Evolutionary conservation across 2,329 filamentous ascomycete genomes (phyloP).

Genomic region (Penicillium sp.): DNA sequence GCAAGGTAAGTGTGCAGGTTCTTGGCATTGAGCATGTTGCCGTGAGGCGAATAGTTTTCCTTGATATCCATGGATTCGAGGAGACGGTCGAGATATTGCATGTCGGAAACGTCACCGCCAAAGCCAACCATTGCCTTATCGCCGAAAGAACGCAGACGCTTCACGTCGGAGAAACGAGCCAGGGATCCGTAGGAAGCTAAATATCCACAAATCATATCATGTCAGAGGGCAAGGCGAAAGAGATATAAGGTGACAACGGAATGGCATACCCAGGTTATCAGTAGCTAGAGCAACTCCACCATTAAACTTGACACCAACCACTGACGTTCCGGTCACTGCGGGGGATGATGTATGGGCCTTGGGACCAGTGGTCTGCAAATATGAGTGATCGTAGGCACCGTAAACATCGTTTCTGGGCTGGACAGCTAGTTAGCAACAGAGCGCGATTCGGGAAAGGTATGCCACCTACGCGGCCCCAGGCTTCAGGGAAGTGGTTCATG

Average conservation of each 20-base stretch:
- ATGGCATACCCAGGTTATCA: constrained; percentile 79
- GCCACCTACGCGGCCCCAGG: constrained; percentile 60
- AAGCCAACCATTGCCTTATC: constrained; percentile 83
- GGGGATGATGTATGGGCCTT: constrained; percentile 88
- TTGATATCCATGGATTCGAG: constrained; percentile 81
- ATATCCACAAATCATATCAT: constrained; percentile 8
- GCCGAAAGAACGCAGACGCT: constrained; percentile 89
- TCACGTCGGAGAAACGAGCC: constrained; percentile 93
- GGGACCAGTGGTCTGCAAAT: constrained; percentile 68
- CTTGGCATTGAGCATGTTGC: constrained; percentile 70
- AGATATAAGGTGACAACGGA: not conserved
- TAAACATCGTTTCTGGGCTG: constrained; percentile 97
- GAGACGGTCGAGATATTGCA: constrained; percentile 95
- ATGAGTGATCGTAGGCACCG: constrained; percentile 84
- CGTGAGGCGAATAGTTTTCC: constrained; percentile 72
- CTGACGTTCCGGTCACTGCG: constrained; percentile 94
- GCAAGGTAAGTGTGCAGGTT: constrained; percentile 96
- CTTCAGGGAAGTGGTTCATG: constrained; percentile 67
- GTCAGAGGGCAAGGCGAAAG: not conserved
- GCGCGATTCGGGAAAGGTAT: constrained; percentile 11
- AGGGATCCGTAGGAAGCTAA: constrained; percentile 94
- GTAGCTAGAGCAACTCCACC: constrained; percentile 94
- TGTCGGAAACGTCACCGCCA: constrained; percentile 95
- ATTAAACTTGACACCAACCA: constrained; percentile 92
- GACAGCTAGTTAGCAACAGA: constrained; percentile 36